Evolutionary conservation across 1,284 basidiomycete genomes (phyloP).

Genomic region (Omphalotus olearius): DNA sequence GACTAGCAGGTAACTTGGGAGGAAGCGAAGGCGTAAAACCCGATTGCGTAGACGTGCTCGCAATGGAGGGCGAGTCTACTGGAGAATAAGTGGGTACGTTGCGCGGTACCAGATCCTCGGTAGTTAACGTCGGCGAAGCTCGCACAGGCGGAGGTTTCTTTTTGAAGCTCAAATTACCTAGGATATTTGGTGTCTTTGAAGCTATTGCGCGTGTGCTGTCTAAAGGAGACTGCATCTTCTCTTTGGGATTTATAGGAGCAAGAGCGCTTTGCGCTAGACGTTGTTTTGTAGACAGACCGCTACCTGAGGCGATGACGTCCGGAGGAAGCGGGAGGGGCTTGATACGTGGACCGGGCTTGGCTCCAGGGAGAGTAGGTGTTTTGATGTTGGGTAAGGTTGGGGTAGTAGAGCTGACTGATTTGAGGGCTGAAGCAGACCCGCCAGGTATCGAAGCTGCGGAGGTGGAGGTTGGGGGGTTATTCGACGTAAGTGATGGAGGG

Average conservation of each 20-base stretch:
- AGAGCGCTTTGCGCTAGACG: conserved; percentile 8
- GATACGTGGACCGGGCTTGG: not conserved
- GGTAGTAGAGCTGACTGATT: conserved; percentile 4
- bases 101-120: not conserved
- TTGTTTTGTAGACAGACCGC: conserved; percentile 12
- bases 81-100: not conserved
- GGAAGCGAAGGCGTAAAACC: not conserved
- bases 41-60: not conserved
- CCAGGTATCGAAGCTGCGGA: not conserved
- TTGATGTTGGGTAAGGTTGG: conserved; percentile 1
- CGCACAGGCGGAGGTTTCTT: not conserved
- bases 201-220: not conserved
- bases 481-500: not conserved
- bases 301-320: conserved; percentile 1
- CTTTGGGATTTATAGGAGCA: conserved; percentile 5
- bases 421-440: not conserved
- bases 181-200: not conserved
- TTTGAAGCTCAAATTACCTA: conserved; percentile 7
- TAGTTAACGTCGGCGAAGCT: conserved; percentile 3
- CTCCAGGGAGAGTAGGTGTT: not conserved
- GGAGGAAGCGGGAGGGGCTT: not conserved
- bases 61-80: not conserved
- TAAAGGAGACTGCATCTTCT: not conserved
- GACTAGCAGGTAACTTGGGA: not conserved
- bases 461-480: not conserved